A percentile compares a stretch with the other conserved stretches of the same genome.
Conservation (phyloP, 306 rosid species). For the Glycine latifolia region DNA sequence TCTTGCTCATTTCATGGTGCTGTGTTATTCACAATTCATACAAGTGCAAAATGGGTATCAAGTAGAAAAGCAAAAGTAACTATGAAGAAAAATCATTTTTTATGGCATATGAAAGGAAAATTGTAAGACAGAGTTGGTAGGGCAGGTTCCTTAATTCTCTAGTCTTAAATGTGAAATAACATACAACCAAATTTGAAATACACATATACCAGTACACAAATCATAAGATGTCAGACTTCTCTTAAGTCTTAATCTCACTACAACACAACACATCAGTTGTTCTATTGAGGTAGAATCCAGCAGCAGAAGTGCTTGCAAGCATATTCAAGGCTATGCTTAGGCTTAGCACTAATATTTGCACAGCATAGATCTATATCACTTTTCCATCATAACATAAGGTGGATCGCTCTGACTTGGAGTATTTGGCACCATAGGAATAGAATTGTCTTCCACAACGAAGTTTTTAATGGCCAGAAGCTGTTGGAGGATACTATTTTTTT, state of each 20-base stretch:
- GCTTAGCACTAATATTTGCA: neutral
- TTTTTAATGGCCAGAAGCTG: no score
- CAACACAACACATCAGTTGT: neutral
- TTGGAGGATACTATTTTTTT: no score
- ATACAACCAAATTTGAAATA: neutral
- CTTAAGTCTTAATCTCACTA: neutral
- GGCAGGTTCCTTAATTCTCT: neutral
- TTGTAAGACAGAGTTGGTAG: neutral
- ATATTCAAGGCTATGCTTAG: constrained; percentile 1
- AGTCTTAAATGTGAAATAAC: neutral
- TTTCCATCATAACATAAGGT: neutral
- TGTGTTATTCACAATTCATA: neutral
- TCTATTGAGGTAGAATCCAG: constrained; percentile 12
- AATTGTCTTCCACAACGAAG: no score
- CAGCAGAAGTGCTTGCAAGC: neutral
- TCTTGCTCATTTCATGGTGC: constrained; percentile 30
- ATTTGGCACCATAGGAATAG: no score
- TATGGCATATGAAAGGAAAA: neutral
- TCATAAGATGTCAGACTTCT: neutral
- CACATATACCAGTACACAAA: neutral
- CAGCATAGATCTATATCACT: neutral
- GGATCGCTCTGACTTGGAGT: no score
- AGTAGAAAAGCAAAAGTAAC: neutral
- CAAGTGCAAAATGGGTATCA: neutral
- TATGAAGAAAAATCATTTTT: neutral